Evolutionary conservation across 176 grass and related monocot species (phyloP), one percentile per base, ranked within the genome.

Genomic region (Eragrostis nindensis): DNA sequence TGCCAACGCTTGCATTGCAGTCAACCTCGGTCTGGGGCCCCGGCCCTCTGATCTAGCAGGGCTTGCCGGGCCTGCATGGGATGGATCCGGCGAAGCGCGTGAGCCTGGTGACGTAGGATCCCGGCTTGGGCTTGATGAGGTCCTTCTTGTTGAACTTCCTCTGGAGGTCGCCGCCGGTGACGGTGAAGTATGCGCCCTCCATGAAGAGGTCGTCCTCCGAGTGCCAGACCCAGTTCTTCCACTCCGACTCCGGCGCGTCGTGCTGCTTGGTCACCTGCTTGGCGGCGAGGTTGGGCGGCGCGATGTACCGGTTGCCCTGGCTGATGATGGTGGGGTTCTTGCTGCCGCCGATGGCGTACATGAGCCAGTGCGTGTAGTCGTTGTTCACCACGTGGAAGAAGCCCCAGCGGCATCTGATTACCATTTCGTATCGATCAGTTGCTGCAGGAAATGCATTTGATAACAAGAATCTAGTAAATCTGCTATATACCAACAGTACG

Each of bases 321-420:
- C 91, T 93, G 74, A 97, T 90, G 79, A 94, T 97, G 8, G 89
- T 97, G 3, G 94, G 94, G 12, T 85, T 70, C 74, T 94, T 84
- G 84, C 94, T 97, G 16, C 94, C 94, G 50, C 91, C 94, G 59
- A 97, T 82, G 49, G 94, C 94, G 71, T 97, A 94, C 94, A 94
- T 97, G 59, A 90, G 76, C 91, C 94, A 91, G 70, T 97, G 94
- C 17, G 94, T 94, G 87, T 97, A 94, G 75, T 97, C 91, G 68
- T 97, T 94, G 94, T 94, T 97, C 11, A 97, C 89, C 3, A 97
- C 91, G 68, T 94, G 94, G 91, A 91, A 89, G 83, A 97, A 97
- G 7, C 94, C 94, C 91, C 91, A 97, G 13, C 91, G 86, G 70
- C 94, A 97, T 26, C 93, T 97, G 26, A 30, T 54, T 5, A 14